Percentiles rank a stretch among this genome's conserved stretches.
Conservation (phyloP, 225 moss, liverwort and hornwort genomes). For the Physcomitrellopsis africana region DNA sequence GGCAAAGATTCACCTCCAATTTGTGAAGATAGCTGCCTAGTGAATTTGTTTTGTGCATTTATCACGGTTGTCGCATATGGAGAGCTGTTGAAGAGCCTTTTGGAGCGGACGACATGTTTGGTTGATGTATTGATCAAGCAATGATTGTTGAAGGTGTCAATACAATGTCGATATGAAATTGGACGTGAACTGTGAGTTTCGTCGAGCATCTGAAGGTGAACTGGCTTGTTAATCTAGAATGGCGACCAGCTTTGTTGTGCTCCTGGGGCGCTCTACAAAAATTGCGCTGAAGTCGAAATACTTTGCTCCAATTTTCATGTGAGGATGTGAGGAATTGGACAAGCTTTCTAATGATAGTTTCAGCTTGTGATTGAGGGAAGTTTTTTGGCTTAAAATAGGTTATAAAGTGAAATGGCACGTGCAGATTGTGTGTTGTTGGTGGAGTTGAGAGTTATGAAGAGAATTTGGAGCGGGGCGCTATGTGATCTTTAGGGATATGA, state of each 20-base stretch:
- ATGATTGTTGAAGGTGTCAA: too few relatives aligned
- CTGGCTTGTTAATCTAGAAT: too few relatives aligned
- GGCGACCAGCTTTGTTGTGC: too few relatives aligned
- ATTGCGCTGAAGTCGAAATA: not conserved
- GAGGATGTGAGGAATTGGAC: not conserved
- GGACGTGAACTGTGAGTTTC: too few relatives aligned
- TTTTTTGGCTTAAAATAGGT: slow-evolving; percentile 2
- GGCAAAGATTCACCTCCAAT: not conserved
- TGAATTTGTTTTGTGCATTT: not conserved
- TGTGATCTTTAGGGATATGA: too few relatives aligned
- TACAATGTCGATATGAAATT: too few relatives aligned
- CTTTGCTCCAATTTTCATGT: too few relatives aligned
- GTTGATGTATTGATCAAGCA: too few relatives aligned
- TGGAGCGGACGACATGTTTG: too few relatives aligned
- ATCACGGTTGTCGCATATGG: not conserved
- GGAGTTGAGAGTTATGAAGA: too few relatives aligned
- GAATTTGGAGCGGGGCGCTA: too few relatives aligned
- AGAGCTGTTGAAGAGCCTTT: slow-evolving; percentile 3
- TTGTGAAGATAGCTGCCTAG: not conserved
- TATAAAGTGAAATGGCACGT: not conserved
- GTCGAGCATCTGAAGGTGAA: too few relatives aligned
- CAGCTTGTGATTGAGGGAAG: slow-evolving; percentile 11
- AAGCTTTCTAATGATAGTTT: slow-evolving; percentile 1
- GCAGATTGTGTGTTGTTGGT: not conserved
- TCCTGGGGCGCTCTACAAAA: not conserved